Base-by-base conservation (phyloP, 805 yeast genomes). In the Pichia deserticola region DNA sequence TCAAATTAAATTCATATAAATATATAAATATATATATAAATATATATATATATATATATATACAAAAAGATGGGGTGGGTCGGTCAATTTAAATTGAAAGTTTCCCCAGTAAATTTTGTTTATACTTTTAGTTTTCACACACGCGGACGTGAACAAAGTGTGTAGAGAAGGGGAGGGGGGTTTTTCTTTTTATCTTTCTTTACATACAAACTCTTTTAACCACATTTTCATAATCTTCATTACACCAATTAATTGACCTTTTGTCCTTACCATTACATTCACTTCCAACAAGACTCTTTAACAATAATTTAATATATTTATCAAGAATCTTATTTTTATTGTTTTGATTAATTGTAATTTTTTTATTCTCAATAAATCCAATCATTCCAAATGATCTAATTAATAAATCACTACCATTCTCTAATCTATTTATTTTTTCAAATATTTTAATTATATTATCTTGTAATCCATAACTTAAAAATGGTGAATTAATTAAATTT, bases 241-340 rank as follows among this genome's bases (percentile, higher is more conserved):
- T 69, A 5, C 80, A 69, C 90, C 92, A 86, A 3, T 80, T 82
- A 32, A 69, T 57, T 1, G 81, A 60, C 63, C 90, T 76, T 58
- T 84, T 84, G 48, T 75, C 77, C 2, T 57, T 45, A 6, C 59
- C 62, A 36, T 56, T 51, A 36, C 70, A 62, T 1, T 61, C 62
- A 5, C 71, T 68, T 12, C 73, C 61, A 13, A 77, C 48, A 1
- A 71, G 72, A 36, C 75, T 66, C 48, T 79, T 74, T 4, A 76
- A 45, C 3, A 73, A 43, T 10, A 49, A 12, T 9, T 40, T 29
- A 7, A 15, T 36, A 37, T 40, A 39, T 7, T 41, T 40, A 8
- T 40, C 41, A 40, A 36, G 41, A 8, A 40, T n/a, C 27, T 41
- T 38, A 28, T 9, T 25, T 3, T 28, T 28, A 3, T 28, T 20